Conservation (phyloP, 2,329 filamentous ascomycete genomes). For the Blastomyces parvus region DNA sequence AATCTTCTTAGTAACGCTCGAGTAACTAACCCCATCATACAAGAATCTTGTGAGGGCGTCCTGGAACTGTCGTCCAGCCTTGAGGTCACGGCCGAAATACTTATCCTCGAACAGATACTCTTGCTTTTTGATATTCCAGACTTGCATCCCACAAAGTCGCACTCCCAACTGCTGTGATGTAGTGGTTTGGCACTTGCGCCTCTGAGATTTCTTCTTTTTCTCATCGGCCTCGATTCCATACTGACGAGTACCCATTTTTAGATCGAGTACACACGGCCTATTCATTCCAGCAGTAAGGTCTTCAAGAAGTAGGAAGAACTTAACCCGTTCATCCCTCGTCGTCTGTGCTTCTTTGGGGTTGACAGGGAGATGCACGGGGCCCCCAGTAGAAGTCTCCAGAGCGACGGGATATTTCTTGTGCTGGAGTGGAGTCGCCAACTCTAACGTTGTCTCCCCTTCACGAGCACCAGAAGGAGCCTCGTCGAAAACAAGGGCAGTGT, state of each 20-base stretch:
- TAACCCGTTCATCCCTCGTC: slow-evolving; percentile 52
- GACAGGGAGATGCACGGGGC: slow-evolving; percentile 41
- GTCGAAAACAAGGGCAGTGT: background rate
- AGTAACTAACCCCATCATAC: slow-evolving; percentile 75
- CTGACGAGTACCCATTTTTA: slow-evolving; percentile 98
- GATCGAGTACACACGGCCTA: slow-evolving; percentile 87
- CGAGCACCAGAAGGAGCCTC: background rate
- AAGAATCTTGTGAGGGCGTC: slow-evolving; percentile 80
- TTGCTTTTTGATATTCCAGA: slow-evolving; percentile 79
- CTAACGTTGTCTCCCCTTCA: slow-evolving; percentile 5
- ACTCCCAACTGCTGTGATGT: slow-evolving; percentile 89
- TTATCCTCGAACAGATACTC: slow-evolving; percentile 96
- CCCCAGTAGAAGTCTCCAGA: slow-evolving; percentile 16
- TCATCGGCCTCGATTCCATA: slow-evolving; percentile 86
- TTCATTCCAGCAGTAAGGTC: slow-evolving; percentile 96
- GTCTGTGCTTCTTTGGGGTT: slow-evolving; percentile 68
- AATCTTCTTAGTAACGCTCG: slow-evolving; percentile 75
- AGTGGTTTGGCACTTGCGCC: slow-evolving; percentile 82
- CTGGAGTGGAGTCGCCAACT: slow-evolving; percentile 6
- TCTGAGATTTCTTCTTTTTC: slow-evolving; percentile 88
- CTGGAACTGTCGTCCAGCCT: slow-evolving; percentile 81
- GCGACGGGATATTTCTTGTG: slow-evolving; percentile 14
- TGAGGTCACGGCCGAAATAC: slow-evolving; percentile 84
- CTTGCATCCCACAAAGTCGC: slow-evolving; percentile 87
- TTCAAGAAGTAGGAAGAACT: slow-evolving; percentile 88